Evolutionary conservation across 2,329 filamentous ascomycete genomes (phyloP).

Genomic region (Talaromyces sp.): DNA sequence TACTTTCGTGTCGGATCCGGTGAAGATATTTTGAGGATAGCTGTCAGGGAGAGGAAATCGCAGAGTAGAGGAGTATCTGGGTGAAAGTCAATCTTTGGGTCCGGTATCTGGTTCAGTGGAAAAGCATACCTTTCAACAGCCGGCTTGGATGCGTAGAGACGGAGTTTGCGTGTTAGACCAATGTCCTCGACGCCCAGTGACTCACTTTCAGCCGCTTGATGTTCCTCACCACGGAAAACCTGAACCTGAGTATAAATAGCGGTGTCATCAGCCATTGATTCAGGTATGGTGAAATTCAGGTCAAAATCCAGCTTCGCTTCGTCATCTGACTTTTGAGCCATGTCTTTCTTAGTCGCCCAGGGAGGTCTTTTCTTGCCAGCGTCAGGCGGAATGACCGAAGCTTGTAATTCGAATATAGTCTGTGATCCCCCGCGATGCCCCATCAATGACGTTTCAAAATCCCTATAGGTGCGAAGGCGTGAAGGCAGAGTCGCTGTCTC

Average conservation of each 20-base stretch:
- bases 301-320: slow-evolving; percentile 32
- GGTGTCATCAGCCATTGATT: slow-evolving; percentile 23
- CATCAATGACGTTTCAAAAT: slow-evolving; percentile 49
- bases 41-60: slow-evolving; percentile 77
- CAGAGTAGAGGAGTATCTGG: slow-evolving; percentile 45
- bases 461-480: slow-evolving; percentile 45
- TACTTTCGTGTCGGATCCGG: slow-evolving; percentile 38
- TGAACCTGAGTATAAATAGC: slow-evolving; percentile 38
- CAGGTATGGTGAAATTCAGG: slow-evolving; percentile 38
- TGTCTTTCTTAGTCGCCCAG: slow-evolving; percentile 11
- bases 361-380: slow-evolving; percentile 13
- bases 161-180: slow-evolving; percentile 29
- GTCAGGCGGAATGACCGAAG: slow-evolving; percentile 52
- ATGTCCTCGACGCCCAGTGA: slow-evolving; percentile 23
- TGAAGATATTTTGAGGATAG: slow-evolving; percentile 71
- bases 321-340: slow-evolving; percentile 14
- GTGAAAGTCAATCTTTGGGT: background rate
- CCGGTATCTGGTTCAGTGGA: background rate
- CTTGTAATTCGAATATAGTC: slow-evolving; percentile 69
- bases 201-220: slow-evolving; percentile 20
- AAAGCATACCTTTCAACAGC: slow-evolving; percentile 32
- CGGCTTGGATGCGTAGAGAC: slow-evolving; percentile 33
- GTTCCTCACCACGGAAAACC: slow-evolving; percentile 28
- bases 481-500: slow-evolving; percentile 77
- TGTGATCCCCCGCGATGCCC: slow-evolving; percentile 62